Percentiles rank a stretch among this genome's conserved stretches.
Evolutionary conservation across 2,329 filamentous ascomycete species (phyloP).

Genomic region (Phyllosticta ampelicida): DNA sequence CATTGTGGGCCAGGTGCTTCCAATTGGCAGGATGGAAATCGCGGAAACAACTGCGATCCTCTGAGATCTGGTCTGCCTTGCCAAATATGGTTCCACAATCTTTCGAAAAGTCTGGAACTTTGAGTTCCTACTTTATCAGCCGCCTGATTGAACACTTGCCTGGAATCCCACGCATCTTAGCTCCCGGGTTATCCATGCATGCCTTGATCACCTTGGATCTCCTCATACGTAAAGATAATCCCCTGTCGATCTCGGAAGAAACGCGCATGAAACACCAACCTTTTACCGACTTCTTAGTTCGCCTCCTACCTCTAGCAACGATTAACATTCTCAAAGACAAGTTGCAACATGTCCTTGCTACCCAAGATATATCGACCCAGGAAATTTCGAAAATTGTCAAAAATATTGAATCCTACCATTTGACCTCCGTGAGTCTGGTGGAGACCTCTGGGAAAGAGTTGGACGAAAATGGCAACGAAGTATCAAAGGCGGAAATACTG

Average conservation of each 20-base stretch:
- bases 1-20: not conserved
- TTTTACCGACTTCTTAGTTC: conserved; percentile 19
- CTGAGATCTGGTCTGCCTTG: not conserved
- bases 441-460: not conserved
- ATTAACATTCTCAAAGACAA: not conserved
- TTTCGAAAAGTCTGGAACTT: not conserved
- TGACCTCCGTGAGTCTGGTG: not conserved
- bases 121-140: not conserved
- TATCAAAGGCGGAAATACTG: conserved; percentile 13
- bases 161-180: not conserved
- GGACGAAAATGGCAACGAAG: conserved; percentile 1
- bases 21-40: not conserved
- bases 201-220: conserved; percentile 23
- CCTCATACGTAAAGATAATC: conserved; percentile 14
- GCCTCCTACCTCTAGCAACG: not conserved
- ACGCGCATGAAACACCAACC: conserved; percentile 18
- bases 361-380: not conserved
- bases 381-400: not conserved
- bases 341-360: not conserved
- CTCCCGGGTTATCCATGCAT: conserved; percentile 16
- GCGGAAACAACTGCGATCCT: not conserved
- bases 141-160: not conserved
- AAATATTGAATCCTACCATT: not conserved
- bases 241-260: conserved; percentile 13
- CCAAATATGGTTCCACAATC: not conserved